Base-by-base conservation (phyloP, 2,329 filamentous ascomycete genomes). In the Ophiocordyceps australis region DNA sequence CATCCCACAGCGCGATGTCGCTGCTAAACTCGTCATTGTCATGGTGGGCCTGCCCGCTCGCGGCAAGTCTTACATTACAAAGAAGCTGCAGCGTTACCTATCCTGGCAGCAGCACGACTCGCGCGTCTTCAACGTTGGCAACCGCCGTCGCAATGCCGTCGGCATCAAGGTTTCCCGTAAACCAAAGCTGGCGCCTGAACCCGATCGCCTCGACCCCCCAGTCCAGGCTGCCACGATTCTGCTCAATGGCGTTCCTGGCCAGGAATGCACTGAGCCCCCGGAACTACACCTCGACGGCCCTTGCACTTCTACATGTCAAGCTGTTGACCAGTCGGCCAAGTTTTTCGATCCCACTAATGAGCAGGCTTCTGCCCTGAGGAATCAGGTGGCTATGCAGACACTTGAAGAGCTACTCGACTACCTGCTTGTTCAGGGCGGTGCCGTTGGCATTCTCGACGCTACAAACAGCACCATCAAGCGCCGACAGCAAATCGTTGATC, bases 41-140 rank as follows among this genome's bases (percentile, higher is more conserved):
- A 98, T 98, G 89, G 89, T 98, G 32, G 89, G 89, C 35, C 57
- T 98, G 40, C 89, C 89, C 3, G 89, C 89, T 8, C 66, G 89
- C 41, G 89, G 89, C 46, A 98, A 98, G 57, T 94, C 85, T 28
- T 98, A 98, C 54, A 92, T 98, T 42, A 95, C 89, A 33, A 95
- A 95, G 61, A 98, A 98, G 57, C 68, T 98, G 34, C 79, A 89
- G 31, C 70, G 89, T 33, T 98, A 95, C 46, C 58, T 98, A 26
- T 86, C 91, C 25, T 98, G 89, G 89, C 73, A 94, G 42, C 89
- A 98, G 45, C 86, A 98, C 52, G 81, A 93, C 42, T 89, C 85
- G 9, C 69, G 66, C 37, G 94, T 98, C 39, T 98, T 98, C 68
- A 98, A 98, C 42, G 89, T 98, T 20, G 89, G 89, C 32, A 86